Evolutionary conservation across 2,329 filamentous ascomycete genomes (phyloP).

Genomic region (Talaromyces marneffei): DNA sequence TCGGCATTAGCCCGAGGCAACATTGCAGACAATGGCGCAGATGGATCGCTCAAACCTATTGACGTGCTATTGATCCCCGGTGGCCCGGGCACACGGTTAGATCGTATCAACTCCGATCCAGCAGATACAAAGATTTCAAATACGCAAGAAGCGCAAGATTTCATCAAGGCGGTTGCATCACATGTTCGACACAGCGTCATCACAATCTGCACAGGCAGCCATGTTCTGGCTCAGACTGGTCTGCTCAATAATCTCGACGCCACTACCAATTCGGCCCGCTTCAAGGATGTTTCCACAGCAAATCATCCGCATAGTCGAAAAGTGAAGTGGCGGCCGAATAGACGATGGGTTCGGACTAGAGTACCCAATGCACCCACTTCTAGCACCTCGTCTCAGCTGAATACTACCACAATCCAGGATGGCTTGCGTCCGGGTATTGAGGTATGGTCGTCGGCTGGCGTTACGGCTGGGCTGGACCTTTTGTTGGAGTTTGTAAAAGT

Average conservation of each 20-base stretch:
- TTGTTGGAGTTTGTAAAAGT: constrained; percentile 7
- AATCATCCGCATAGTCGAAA: constrained; percentile 6
- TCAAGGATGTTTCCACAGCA: constrained; percentile 6
- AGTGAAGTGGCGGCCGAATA: constrained; percentile 6
- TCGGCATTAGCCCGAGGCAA: not conserved
- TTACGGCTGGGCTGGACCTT: constrained; percentile 4
- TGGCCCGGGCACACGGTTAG: constrained; percentile 5
- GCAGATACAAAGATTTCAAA: constrained; percentile 1
- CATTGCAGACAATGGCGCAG: constrained; percentile 1
- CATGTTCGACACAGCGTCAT: constrained; percentile 9
- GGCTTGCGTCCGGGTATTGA: constrained; percentile 2
- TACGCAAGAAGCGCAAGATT: constrained; percentile 6
- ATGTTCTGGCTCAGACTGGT: constrained; percentile 9
- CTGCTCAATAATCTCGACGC: constrained; percentile 6
- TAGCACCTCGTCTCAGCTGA: not conserved
- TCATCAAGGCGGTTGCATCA: constrained; percentile 3
- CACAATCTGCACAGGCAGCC: constrained; percentile 9
- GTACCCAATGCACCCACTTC: not conserved
- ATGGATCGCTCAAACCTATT: constrained; percentile 2
- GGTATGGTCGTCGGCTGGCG: constrained; percentile 8
- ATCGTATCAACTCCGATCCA: constrained; percentile 1
- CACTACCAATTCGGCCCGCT: constrained; percentile 10
- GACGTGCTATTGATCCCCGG: constrained; percentile 8
- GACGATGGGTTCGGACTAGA: constrained; percentile 6
- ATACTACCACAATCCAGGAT: not conserved